Conservation (phyloP, 108 stramenopile species). For the Cyclotella baltica region DNA sequence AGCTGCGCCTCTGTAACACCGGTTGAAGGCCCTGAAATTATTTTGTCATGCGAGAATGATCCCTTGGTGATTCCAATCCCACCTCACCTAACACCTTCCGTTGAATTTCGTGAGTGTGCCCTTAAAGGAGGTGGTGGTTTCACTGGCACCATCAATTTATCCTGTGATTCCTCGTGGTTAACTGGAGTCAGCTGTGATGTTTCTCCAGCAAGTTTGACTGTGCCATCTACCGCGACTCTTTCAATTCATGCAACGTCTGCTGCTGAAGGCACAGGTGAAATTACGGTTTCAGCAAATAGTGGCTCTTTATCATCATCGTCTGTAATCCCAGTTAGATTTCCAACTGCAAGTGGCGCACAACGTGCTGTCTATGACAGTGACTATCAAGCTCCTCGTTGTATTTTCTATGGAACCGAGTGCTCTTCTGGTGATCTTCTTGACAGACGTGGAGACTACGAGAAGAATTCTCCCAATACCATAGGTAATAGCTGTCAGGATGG, state of each 20-base stretch:
- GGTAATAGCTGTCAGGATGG: conserved; percentile 24
- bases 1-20: conserved; percentile 3
- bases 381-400: conserved; percentile 29
- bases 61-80: background rate
- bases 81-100: background rate
- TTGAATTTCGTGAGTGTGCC: background rate
- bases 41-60: background rate
- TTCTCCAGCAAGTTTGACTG: conserved; percentile 3
- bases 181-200: background rate
- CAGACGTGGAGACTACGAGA: conserved; percentile 22
- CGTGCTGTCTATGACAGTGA: conserved; percentile 7
- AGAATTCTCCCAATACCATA: conserved; percentile 22
- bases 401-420: conserved; percentile 4
- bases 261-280: background rate
- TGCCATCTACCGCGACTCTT: background rate
- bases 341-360: conserved; percentile 2
- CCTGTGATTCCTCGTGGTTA: background rate
- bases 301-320: background rate
- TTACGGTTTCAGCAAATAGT: background rate
- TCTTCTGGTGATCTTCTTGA: conserved; percentile 10
- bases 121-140: background rate
- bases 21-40: background rate
- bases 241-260: conserved; percentile 5
- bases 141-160: conserved; percentile 4
- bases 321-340: background rate